Evolutionary conservation across 1,284 basidiomycete species (phyloP).

Genomic region (Puccinia polysora): DNA sequence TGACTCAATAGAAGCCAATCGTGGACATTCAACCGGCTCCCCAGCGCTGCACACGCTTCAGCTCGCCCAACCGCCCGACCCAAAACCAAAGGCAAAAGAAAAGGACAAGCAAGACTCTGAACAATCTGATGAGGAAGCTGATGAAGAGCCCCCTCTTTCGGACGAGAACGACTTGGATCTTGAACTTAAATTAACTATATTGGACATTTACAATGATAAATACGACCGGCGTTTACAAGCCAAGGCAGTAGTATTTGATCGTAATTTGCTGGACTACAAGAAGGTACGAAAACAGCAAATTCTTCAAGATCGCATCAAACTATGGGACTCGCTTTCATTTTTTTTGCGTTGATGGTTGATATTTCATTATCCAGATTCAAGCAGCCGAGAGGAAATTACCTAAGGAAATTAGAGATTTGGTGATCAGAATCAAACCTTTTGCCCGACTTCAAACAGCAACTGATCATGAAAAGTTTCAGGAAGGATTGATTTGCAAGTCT

Average conservation of each 20-base stretch:
- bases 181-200: slow-evolving; percentile 79
- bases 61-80: background rate
- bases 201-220: slow-evolving; percentile 88
- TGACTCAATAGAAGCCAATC: background rate
- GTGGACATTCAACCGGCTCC: slow-evolving; percentile 17
- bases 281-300: too few species aligned
- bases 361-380: slow-evolving; percentile 63
- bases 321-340: background rate
- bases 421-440: slow-evolving; percentile 84
- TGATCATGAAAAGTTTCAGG: slow-evolving; percentile 82
- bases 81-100: slow-evolving; percentile 61
- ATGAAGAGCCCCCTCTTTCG: slow-evolving; percentile 56
- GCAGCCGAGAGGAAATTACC: slow-evolving; percentile 81
- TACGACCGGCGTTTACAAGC: slow-evolving; percentile 80
- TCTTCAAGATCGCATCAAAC: background rate
- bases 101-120: slow-evolving; percentile 46
- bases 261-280: slow-evolving; percentile 87
- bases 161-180: slow-evolving; percentile 78
- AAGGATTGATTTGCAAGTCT: slow-evolving; percentile 77
- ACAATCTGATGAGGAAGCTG: slow-evolving; percentile 64
- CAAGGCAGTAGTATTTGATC: slow-evolving; percentile 88
- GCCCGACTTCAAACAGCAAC: slow-evolving; percentile 83
- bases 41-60: slow-evolving; percentile 25
- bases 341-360: background rate
- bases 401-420: slow-evolving; percentile 85